Conservation (phyloP, 1,284 basidiomycete species). For the Peniophora sp. region DNA sequence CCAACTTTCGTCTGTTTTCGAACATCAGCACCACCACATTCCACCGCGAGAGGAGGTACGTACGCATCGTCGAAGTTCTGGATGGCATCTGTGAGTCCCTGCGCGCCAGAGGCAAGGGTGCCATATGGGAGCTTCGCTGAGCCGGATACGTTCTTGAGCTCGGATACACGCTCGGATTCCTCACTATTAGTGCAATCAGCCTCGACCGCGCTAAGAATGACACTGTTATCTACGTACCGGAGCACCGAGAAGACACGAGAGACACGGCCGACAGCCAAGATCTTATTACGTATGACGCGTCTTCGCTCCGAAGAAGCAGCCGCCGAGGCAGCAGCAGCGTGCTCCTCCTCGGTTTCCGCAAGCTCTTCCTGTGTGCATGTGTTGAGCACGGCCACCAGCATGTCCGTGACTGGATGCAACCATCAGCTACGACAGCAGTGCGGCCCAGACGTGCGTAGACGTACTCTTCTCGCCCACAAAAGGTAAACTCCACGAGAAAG, state of each 20-base stretch:
- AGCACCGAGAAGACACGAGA: slow-evolving; percentile 92
- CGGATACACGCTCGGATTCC: slow-evolving; percentile 96
- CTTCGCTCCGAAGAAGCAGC: slow-evolving; percentile 53
- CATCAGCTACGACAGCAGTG: slow-evolving; percentile 6
- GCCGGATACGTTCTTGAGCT: slow-evolving; percentile 87
- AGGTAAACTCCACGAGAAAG: slow-evolving; percentile 86
- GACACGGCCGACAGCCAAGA: slow-evolving; percentile 96
- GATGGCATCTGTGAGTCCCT: slow-evolving; percentile 95
- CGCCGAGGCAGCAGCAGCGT: slow-evolving; percentile 22
- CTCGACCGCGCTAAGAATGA: neutral
- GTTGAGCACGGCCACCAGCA: slow-evolving; percentile 91
- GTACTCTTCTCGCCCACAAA: slow-evolving; percentile 93
- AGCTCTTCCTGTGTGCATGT: slow-evolving; percentile 93
- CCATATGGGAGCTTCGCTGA: slow-evolving; percentile 80
- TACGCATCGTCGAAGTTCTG: slow-evolving; percentile 93
- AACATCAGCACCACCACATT: neutral
- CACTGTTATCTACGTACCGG: slow-evolving; percentile 47
- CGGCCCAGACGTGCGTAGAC: slow-evolving; percentile 18
- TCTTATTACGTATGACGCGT: slow-evolving; percentile 94
- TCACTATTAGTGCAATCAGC: slow-evolving; percentile 46
- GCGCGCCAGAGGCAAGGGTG: slow-evolving; percentile 81
- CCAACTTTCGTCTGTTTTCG: slow-evolving; percentile 75
- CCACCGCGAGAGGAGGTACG: slow-evolving; percentile 25
- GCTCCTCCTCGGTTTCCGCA: slow-evolving; percentile 75
- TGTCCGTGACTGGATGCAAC: slow-evolving; percentile 73